These are phyloP conservation scores for Lecanicillium sp. DNA, from an alignment of 2,329 filamentous ascomycete genomes.

Conservation along the genomic window DNA sequence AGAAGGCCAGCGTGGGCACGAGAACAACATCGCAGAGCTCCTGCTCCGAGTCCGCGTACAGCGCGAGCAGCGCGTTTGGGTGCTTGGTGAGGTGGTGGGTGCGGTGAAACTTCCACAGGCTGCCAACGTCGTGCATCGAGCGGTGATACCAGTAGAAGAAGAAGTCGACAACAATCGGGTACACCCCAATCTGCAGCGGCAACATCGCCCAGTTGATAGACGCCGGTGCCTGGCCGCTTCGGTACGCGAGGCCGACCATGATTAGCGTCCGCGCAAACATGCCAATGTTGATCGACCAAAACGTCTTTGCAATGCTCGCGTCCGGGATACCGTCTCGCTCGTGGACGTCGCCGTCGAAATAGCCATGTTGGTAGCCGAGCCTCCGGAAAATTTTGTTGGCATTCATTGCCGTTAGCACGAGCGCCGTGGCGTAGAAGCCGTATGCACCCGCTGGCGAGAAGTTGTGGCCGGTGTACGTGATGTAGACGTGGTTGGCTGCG, in stretches of 20 bases:
- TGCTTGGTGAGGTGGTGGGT: conserved; percentile 38
- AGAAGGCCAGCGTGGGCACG: conserved; percentile 30
- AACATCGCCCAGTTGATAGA: conserved; percentile 18
- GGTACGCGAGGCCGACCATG: conserved; percentile 18
- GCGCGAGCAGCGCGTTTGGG: conserved; percentile 28
- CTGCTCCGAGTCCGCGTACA: conserved; percentile 34
- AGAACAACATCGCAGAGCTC: conserved; percentile 33
- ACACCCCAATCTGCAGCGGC: conserved; percentile 21
- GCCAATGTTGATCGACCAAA: conserved; percentile 14
- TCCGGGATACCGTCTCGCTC: conserved; percentile 26
- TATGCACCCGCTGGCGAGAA: conserved; percentile 6
- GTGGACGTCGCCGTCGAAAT: conserved; percentile 20
- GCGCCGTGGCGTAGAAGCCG: conserved; percentile 21
- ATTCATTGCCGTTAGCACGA: too few relatives aligned
- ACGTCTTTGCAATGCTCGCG: conserved; percentile 15
- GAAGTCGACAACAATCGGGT: conserved; percentile 30
- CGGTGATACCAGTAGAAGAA: conserved; percentile 35
- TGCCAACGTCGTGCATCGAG: conserved; percentile 29
- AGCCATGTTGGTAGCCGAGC: conserved; percentile 22
- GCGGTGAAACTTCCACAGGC: conserved; percentile 30
- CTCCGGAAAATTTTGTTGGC: conserved; percentile 21
- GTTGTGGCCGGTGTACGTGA: conserved; percentile 8
- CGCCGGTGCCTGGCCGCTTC: conserved; percentile 4
- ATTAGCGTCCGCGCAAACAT: conserved; percentile 14
- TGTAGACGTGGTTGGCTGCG: conserved; percentile 13